A percentile compares a stretch with the other conserved stretches of the same genome.
These are phyloP conservation scores for Colletotrichum phormii DNA, from an alignment of 2,329 filamentous ascomycete species.

Conservation along the genomic window DNA sequence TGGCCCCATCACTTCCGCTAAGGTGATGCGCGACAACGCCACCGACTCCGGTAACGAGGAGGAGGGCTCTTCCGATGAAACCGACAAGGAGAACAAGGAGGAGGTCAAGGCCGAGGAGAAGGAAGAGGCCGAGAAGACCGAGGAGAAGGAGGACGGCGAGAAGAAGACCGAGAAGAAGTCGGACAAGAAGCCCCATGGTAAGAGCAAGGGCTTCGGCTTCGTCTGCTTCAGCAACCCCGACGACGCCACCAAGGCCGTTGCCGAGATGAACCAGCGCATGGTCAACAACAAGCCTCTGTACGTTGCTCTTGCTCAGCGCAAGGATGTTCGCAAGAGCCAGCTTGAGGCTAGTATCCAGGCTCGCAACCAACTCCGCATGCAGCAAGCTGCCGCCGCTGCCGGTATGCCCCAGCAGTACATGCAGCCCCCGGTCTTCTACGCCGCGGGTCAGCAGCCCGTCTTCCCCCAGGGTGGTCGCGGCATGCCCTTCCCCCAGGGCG, in stretches of 20 bases:
- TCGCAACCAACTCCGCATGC: constrained; percentile 97
- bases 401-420: constrained; percentile 91
- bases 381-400: constrained; percentile 92
- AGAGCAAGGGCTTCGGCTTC: constrained; percentile 99
- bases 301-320: constrained; percentile 97
- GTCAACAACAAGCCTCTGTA: constrained; percentile 96
- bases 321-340: constrained; percentile 99
- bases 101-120: constrained; percentile 50
- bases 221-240: constrained; percentile 99
- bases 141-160: constrained; percentile 63
- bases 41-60: constrained; percentile 67
- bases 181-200: constrained; percentile 78
- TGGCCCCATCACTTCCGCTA: constrained; percentile 96
- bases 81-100: constrained; percentile 61
- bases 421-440: constrained; percentile 93
- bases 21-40: constrained; percentile 94
- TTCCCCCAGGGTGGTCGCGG: constrained; percentile 75
- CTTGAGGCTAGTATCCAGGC: constrained; percentile 99
- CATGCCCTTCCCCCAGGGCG: constrained; percentile 74
- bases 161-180: constrained; percentile 70
- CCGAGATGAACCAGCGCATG: constrained; percentile 99
- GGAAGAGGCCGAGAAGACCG: constrained; percentile 57
- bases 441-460: constrained; percentile 80
- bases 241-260: constrained; percentile 98
- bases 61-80: constrained; percentile 64